Evolutionary conservation across 495 filamentous ascomycete species (phyloP).

Genomic region (Trichoderma parareesei): DNA sequence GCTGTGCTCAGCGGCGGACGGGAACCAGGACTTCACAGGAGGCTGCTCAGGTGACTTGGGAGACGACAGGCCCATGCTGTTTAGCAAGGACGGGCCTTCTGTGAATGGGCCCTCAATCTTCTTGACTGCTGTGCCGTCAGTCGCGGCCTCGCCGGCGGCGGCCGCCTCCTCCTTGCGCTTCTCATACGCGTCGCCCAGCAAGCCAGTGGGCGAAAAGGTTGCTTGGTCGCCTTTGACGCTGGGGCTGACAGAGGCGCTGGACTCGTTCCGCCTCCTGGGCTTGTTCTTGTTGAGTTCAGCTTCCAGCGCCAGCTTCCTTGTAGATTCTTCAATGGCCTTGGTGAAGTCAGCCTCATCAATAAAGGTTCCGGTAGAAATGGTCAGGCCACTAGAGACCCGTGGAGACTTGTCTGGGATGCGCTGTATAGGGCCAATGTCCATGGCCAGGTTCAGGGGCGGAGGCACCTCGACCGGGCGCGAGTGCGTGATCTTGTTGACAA

Average conservation of each 20-base stretch:
- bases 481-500: slow-evolving; percentile 47
- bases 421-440: not conserved
- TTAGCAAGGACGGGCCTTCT: slow-evolving; percentile 43
- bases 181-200: slow-evolving; percentile 37
- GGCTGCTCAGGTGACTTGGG: slow-evolving; percentile 3
- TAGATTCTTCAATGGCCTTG: slow-evolving; percentile 4
- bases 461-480: not conserved
- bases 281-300: not conserved
- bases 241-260: not conserved
- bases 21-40: slow-evolving; percentile 1
- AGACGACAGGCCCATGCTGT: slow-evolving; percentile 15
- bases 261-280: not conserved
- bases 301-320: slow-evolving; percentile 3
- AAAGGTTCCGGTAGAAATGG: not conserved
- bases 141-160: slow-evolving; percentile 15
- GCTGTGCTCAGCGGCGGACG: slow-evolving; percentile 8
- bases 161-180: slow-evolving; percentile 27
- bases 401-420: not conserved
- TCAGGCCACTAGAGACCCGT: not conserved
- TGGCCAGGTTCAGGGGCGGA: not conserved
- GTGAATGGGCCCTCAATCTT: slow-evolving; percentile 32
- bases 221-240: not conserved
- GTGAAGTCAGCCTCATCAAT: not conserved
- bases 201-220: slow-evolving; percentile 19
- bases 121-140: slow-evolving; percentile 15